Evolutionary conservation across 2,329 filamentous ascomycete species (phyloP).

Genomic region (Fusarium subglutinans): DNA sequence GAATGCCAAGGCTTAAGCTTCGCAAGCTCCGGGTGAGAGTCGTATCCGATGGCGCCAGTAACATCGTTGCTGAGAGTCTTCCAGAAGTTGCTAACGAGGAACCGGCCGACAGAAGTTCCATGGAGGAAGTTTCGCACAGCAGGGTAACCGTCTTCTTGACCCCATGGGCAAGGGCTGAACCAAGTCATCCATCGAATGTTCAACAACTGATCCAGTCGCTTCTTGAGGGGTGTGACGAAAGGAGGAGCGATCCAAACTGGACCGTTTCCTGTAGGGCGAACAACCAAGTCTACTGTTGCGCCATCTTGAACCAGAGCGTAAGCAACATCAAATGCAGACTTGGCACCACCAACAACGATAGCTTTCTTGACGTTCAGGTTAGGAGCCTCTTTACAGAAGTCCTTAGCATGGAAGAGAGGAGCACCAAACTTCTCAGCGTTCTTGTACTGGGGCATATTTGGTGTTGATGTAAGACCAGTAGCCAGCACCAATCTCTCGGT

Average conservation of each 20-base stretch:
- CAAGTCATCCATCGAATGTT: constrained; percentile 66
- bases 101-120: constrained; percentile 58
- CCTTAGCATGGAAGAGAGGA: constrained; percentile 55
- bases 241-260: constrained; percentile 64
- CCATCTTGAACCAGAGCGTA: constrained; percentile 62
- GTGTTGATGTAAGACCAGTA: constrained; percentile 58
- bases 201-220: constrained; percentile 66
- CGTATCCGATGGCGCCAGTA: constrained; percentile 55
- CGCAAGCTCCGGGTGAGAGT: constrained; percentile 50
- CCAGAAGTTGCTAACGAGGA: constrained; percentile 61
- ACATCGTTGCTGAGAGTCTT: constrained; percentile 57
- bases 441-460: constrained; percentile 52
- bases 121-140: constrained; percentile 60
- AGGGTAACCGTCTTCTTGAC: constrained; percentile 61
- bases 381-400: constrained; percentile 49
- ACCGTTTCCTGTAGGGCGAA: constrained; percentile 60
- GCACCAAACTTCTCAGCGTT: constrained; percentile 50
- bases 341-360: constrained; percentile 64
- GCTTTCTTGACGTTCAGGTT: constrained; percentile 47
- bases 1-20: constrained; percentile 54
- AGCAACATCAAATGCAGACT: constrained; percentile 67
- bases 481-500: constrained; percentile 59
- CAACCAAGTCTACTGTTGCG: constrained; percentile 60
- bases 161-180: constrained; percentile 74
- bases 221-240: constrained; percentile 69